Evolutionary conservation across 2,329 filamentous ascomycete genomes (phyloP), one percentile per base, ranked within the genome.

Genomic region (Seiridium cupressi): DNA sequence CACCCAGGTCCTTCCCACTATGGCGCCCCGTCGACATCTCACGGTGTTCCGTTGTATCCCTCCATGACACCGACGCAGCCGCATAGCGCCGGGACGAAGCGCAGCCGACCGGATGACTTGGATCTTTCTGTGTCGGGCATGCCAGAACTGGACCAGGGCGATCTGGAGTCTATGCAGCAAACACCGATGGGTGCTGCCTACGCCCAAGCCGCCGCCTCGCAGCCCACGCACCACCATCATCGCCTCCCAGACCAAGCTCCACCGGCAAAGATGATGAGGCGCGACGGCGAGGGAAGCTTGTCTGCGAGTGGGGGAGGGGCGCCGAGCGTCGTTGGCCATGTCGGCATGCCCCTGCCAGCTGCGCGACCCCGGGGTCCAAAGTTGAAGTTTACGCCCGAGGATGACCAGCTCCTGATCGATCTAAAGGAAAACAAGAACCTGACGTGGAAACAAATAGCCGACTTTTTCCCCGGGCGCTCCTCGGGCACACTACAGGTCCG

Each of bases 381-480:
- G 77, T 82, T 96, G 67, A 97, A 97, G 76, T 97, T 97, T 72
- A 97, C 93, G 1, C 88, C 91, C 8, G 93, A 96, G 74, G 93
- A 97, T 72, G 93, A 97, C 74, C 88, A 91, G 66, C 79, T 96
- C 53, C 81, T 97, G 58, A 89, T 97, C 60, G 91, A 96, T 71
- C 80, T 97, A 63, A 97, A 97, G 75, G 93, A 97, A 76, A 93
- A 95, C 70, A 96, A 95, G 75, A 93, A 92, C 71, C 81, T 97
- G 72, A 96, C 93, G 4, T 97, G 93, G 93, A 97, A 96, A 77
- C 93, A 97, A 80, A 97, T 97, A 70, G 92, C 93, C 60, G 93
- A 97, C 71, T 97, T 97, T 77, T 97, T 97, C 68, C 93, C 93
- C 0, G 93, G 93, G 1, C 84, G 93, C 60, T 95, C 91, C 61